Evolutionary conservation across 352 stramenopile species (phyloP).

Genomic region (Globisporangium apiculatum): DNA sequence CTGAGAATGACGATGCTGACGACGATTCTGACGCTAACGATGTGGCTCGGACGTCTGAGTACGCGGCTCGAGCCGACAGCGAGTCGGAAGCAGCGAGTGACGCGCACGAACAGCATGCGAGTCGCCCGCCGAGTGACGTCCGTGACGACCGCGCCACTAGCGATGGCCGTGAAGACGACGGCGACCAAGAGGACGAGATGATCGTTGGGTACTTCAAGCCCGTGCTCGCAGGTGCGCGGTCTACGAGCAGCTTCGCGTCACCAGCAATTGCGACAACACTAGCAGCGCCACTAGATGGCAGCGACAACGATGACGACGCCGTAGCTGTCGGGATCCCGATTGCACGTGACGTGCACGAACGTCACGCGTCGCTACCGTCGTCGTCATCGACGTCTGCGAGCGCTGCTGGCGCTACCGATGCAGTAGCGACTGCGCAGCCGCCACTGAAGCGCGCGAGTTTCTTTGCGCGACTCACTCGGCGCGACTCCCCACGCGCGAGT

Average conservation of each 20-base stretch:
- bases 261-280: not conserved
- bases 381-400: not conserved
- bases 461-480: not conserved
- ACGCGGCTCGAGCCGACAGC: too few species aligned
- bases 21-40: not conserved
- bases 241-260: not conserved
- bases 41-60: not conserved
- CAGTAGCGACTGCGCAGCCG: not conserved
- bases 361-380: not conserved
- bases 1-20: not conserved
- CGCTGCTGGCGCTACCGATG: not conserved
- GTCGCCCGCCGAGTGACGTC: not conserved
- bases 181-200: slow-evolving; percentile 19
- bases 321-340: not conserved
- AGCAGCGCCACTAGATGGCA: not conserved
- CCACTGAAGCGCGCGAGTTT: not conserved
- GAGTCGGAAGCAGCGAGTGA: too few species aligned
- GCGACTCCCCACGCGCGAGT: not conserved
- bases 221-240: not conserved
- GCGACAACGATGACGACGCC: not conserved
- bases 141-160: too few species aligned
- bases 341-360: not conserved
- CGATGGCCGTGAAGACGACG: not conserved
- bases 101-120: too few species aligned
- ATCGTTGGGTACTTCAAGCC: slow-evolving; percentile 32